Evolutionary conservation across 257 asterid genomes (phyloP).

Genomic region (Fraxinus cuspidata): DNA sequence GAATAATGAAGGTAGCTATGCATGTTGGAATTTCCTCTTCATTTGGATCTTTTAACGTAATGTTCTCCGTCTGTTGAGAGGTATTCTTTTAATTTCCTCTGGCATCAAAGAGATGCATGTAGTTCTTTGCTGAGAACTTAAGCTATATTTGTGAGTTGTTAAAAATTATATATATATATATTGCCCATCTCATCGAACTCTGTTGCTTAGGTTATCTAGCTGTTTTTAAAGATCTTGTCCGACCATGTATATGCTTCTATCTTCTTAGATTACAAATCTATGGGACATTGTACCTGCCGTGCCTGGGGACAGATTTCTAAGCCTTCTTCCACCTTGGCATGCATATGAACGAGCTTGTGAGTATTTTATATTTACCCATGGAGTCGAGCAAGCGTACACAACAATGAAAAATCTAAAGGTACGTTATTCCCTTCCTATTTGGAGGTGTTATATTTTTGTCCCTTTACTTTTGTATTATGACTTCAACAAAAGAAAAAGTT

Average conservation of each 20-base stretch:
- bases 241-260: constrained; percentile 29
- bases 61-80: neutral
- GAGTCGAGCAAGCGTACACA: constrained; percentile 80
- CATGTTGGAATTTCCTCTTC: neutral
- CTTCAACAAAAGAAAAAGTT: neutral
- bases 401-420: constrained; percentile 73
- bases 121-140: neutral
- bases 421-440: constrained; percentile 23
- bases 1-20: neutral
- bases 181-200: neutral
- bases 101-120: neutral
- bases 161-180: neutral
- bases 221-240: constrained; percentile 12
- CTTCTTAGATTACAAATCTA: constrained; percentile 54
- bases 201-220: neutral
- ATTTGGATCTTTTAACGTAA: neutral
- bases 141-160: neutral
- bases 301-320: constrained; percentile 83
- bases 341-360: constrained; percentile 90
- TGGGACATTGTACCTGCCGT: constrained; percentile 85
- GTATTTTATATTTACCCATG: constrained; percentile 75
- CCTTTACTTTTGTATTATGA: neutral
- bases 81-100: neutral
- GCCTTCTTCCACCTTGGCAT: constrained; percentile 99
- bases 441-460: constrained; percentile 10